Conservation (phyloP, 129 eudicot genomes). For the Chrysanthemum lavandulifolium region DNA sequence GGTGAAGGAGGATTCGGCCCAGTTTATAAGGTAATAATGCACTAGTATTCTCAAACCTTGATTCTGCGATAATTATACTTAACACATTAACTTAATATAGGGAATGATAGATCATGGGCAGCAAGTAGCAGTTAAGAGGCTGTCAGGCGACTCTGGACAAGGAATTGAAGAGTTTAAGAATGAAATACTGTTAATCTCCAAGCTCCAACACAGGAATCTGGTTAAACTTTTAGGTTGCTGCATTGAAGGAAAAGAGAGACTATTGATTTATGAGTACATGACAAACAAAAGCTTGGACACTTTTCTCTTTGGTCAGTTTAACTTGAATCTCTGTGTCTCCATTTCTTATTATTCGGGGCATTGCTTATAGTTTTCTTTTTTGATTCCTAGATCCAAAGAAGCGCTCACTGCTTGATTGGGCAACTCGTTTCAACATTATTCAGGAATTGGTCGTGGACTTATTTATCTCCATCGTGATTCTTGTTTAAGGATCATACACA, state of each 20-base stretch:
- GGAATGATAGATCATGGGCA: constrained; percentile 37
- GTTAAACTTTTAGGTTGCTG: constrained; percentile 36
- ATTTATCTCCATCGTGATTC: constrained; percentile 46
- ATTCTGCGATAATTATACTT: background rate
- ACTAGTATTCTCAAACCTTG: constrained; percentile 2
- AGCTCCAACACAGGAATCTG: constrained; percentile 39
- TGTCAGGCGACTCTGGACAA: constrained; percentile 33
- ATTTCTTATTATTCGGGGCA: background rate
- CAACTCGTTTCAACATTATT: constrained; percentile 34
- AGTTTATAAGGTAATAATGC: constrained; percentile 30
- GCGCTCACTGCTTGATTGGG: constrained; percentile 32
- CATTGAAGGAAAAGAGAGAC: constrained; percentile 32
- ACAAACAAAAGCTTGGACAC: constrained; percentile 39
- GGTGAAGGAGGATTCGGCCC: constrained; percentile 52
- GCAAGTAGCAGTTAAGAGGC: constrained; percentile 37
- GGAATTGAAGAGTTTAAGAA: constrained; percentile 36
- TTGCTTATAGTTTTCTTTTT: background rate
- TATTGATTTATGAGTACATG: constrained; percentile 35
- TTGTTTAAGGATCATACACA: constrained; percentile 39
- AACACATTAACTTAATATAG: constrained; percentile 2
- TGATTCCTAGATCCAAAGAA: constrained; percentile 31
- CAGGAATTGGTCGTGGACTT: constrained; percentile 34
- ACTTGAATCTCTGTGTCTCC: background rate
- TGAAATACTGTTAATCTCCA: constrained; percentile 28
- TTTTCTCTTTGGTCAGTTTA: constrained; percentile 33